Percentiles rank a stretch among this genome's conserved stretches.
These are phyloP conservation scores for Diaporthe sp. DNA, from an alignment of 2,329 filamentous ascomycete species.

Conservation along the genomic window DNA sequence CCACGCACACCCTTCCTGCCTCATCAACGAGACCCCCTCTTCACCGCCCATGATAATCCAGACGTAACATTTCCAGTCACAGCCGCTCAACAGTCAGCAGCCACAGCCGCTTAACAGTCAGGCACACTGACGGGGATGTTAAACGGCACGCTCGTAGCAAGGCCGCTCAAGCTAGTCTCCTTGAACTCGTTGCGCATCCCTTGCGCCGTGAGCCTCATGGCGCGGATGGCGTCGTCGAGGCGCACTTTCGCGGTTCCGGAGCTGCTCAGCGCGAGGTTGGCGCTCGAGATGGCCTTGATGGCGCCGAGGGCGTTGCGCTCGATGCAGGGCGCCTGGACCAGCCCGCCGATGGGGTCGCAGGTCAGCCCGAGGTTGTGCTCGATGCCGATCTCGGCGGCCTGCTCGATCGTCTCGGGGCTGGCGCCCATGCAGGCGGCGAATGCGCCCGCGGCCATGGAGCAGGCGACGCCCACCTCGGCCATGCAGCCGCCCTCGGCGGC, in stretches of 20 bases:
- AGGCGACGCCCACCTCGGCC: constrained; percentile 67
- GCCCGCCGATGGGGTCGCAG: constrained; percentile 64
- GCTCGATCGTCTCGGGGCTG: constrained; percentile 63
- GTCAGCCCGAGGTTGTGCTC: constrained; percentile 66
- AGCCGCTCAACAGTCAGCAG: constrained; percentile 56
- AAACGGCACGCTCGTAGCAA: constrained; percentile 64
- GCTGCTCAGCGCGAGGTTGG: constrained; percentile 63
- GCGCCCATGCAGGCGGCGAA: constrained; percentile 67
- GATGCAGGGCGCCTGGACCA: constrained; percentile 66
- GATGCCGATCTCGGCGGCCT: constrained; percentile 66
- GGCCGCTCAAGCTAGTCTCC: constrained; percentile 64
- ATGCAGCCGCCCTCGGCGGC: constrained; percentile 66
- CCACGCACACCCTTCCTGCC: fast-evolving
- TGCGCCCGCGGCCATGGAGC: constrained; percentile 64
- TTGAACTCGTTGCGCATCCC: constrained; percentile 68
- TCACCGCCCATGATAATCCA: neutral
- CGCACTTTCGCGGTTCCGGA: constrained; percentile 62
- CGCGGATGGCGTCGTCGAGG: constrained; percentile 64
- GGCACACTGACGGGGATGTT: constrained; percentile 66
- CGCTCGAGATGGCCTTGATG: constrained; percentile 65
- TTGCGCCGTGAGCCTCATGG: constrained; percentile 64
- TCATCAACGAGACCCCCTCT: neutral
- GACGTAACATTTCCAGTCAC: neutral
- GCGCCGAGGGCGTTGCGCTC: constrained; percentile 65
- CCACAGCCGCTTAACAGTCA: constrained; percentile 55